Percentiles rank a stretch among this genome's conserved stretches.
phyloP scores from a whole-genome alignment of 305 asterid species.

The Fraxinus angustifolia region DNA sequence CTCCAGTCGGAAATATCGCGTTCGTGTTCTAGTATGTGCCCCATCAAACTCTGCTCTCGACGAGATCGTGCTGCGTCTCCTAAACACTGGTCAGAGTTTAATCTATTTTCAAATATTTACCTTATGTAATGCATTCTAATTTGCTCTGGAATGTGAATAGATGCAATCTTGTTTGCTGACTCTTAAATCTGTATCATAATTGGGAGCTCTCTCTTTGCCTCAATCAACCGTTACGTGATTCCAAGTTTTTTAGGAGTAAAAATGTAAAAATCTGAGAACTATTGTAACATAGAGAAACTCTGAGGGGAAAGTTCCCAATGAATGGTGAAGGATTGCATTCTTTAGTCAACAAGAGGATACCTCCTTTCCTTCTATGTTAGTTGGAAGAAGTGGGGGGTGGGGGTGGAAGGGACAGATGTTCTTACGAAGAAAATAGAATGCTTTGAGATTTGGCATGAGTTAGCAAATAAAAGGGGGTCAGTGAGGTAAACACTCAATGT shows the following conservation, averaged over 20 bases:
- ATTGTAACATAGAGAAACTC: conserved; percentile 4
- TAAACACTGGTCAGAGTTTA: conserved; percentile 62
- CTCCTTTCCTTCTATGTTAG: neutral
- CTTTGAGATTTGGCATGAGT: neutral
- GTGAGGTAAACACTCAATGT: neutral
- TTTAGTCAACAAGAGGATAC: conserved; percentile 1
- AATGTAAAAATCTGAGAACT: conserved; percentile 2
- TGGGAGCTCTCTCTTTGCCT: conserved; percentile 13
- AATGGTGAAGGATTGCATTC: neutral
- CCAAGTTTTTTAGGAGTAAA: neutral
- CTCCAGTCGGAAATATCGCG: conserved; percentile 90
- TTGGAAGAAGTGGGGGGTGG: conserved; percentile 1
- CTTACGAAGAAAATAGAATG: conserved; percentile 4
- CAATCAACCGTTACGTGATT: neutral
- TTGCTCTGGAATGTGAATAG: conserved; percentile 11
- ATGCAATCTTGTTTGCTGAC: conserved; percentile 11
- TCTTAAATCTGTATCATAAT: conserved; percentile 4
- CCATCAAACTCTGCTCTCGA: conserved; percentile 99
- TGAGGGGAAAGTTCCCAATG: conserved; percentile 1
- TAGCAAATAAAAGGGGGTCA: neutral
- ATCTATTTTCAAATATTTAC: conserved; percentile 13
- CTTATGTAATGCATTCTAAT: conserved; percentile 12
- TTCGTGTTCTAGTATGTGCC: conserved; percentile 94
- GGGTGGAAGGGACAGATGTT: neutral
- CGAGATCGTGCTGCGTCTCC: conserved; percentile 84